A percentile compares a stretch with the other conserved stretches of the same genome.
Evolutionary conservation across 495 filamentous ascomycete genomes (phyloP).

Genomic region (Tirmania nivea): DNA sequence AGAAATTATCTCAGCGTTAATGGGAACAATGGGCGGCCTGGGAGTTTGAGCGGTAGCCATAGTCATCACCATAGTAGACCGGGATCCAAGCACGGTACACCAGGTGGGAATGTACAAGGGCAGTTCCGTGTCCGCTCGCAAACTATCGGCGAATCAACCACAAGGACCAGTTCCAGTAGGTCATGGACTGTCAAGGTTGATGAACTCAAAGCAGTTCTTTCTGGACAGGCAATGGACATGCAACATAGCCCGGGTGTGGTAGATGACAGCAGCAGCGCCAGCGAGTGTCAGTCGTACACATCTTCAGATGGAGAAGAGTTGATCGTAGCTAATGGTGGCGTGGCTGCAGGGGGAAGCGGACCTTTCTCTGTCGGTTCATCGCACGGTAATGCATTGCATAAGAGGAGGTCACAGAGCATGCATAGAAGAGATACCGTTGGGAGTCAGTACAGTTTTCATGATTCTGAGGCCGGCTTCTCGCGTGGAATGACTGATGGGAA

Average conservation of each 20-base stretch:
- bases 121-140: conserved; percentile 24
- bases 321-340: conserved; percentile 12
- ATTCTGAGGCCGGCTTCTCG: neutral
- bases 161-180: conserved; percentile 27
- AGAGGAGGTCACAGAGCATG: neutral
- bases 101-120: conserved; percentile 12
- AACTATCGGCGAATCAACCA: conserved; percentile 23
- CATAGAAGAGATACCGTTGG: neutral
- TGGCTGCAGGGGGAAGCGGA: neutral
- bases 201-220: conserved; percentile 39
- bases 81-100: conserved; percentile 10
- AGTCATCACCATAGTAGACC: conserved; percentile 4
- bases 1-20: conserved; percentile 37
- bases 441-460: neutral
- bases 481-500: neutral
- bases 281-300: neutral
- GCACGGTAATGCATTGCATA: neutral
- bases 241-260: conserved; percentile 5
- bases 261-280: conserved; percentile 5
- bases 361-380: neutral
- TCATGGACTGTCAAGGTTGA: conserved; percentile 37
- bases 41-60: conserved; percentile 16
- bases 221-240: conserved; percentile 20
- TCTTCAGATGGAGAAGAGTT: conserved; percentile 4
- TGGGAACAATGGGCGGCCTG: conserved; percentile 20